Conservation (phyloP, 306 rosid genomes). For the Glycine latifolia region DNA sequence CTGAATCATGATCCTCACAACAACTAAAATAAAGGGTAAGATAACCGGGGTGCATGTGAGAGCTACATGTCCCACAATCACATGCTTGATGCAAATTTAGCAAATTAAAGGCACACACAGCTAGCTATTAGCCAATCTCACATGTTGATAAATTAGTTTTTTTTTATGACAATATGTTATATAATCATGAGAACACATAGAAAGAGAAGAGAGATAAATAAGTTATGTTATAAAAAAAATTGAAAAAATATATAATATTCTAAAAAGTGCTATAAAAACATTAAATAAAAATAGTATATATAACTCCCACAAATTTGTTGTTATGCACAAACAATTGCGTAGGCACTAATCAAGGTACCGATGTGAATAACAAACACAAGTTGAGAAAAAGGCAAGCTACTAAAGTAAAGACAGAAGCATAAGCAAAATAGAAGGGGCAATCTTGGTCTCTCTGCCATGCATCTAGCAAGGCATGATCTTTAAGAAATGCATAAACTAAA, state of each 20-base stretch:
- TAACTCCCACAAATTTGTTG: slow-evolving; percentile 2
- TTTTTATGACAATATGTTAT: too few relatives aligned
- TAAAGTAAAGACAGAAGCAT: too few relatives aligned
- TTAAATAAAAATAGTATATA: too few relatives aligned
- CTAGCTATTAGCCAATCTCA: too few relatives aligned
- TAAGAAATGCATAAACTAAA: not conserved
- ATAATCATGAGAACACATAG: too few relatives aligned
- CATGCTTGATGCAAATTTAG: not conserved
- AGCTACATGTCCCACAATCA: slow-evolving; percentile 32
- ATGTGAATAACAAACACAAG: not conserved
- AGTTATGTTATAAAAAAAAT: not conserved
- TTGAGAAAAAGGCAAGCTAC: not conserved
- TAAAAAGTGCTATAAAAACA: too few relatives aligned
- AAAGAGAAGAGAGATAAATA: not conserved
- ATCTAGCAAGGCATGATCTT: not conserved
- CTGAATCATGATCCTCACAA: slow-evolving; percentile 1
- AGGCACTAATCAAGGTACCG: not conserved
- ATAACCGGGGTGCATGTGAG: slow-evolving; percentile 34
- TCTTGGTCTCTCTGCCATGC: too few relatives aligned
- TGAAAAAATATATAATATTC: not conserved
- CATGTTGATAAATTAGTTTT: too few relatives aligned
- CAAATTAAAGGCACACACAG: too few relatives aligned
- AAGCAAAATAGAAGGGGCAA: too few relatives aligned
- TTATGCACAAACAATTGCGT: not conserved
- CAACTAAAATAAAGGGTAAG: not conserved